Percentiles rank a stretch among this genome's conserved stretches.
Evolutionary conservation across 1,284 basidiomycete genomes (phyloP).

Genomic region (Ceratobasidium sp.): DNA sequence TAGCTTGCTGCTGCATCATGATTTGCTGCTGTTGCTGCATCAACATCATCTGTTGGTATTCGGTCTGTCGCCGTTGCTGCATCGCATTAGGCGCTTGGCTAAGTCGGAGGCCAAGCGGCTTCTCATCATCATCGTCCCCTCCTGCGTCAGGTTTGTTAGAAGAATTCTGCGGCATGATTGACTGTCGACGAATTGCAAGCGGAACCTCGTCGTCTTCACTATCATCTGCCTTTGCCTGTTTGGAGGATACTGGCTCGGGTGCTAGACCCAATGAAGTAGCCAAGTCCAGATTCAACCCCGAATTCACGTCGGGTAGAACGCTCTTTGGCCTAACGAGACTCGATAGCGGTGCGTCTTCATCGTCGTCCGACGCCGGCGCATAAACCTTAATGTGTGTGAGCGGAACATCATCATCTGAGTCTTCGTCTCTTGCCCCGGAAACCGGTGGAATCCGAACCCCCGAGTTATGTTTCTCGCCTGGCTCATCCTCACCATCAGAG

Average conservation of each 20-base stretch:
- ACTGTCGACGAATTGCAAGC: constrained; percentile 37
- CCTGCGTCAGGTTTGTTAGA: constrained; percentile 38
- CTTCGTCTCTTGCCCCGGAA: constrained; percentile 42
- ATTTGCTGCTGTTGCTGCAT: constrained; percentile 80
- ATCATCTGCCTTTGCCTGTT: constrained; percentile 25
- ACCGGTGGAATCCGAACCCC: constrained; percentile 25
- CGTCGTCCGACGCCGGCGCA: constrained; percentile 44
- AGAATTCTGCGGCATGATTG: constrained; percentile 24
- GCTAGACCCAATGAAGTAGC: constrained; percentile 25
- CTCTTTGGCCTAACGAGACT: constrained; percentile 65
- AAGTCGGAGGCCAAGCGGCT: constrained; percentile 66
- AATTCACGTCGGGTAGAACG: constrained; percentile 59
- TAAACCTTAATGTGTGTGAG: constrained; percentile 41
- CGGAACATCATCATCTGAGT: constrained; percentile 61
- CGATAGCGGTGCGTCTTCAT: constrained; percentile 71
- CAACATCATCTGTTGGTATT: constrained; percentile 69
- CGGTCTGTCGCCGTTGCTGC: constrained; percentile 45
- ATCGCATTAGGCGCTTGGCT: constrained; percentile 21
- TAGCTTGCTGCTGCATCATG: constrained; percentile 78
- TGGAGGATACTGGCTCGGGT: not conserved
- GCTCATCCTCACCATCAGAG: constrained; percentile 46
- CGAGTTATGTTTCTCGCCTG: constrained; percentile 39
- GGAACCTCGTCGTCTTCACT: constrained; percentile 46
- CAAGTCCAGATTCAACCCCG: constrained; percentile 52
- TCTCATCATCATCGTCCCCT: constrained; percentile 65